phyloP scores from a whole-genome alignment of 2,329 filamentous ascomycete genomes.

The Ascochyta lentis region DNA sequence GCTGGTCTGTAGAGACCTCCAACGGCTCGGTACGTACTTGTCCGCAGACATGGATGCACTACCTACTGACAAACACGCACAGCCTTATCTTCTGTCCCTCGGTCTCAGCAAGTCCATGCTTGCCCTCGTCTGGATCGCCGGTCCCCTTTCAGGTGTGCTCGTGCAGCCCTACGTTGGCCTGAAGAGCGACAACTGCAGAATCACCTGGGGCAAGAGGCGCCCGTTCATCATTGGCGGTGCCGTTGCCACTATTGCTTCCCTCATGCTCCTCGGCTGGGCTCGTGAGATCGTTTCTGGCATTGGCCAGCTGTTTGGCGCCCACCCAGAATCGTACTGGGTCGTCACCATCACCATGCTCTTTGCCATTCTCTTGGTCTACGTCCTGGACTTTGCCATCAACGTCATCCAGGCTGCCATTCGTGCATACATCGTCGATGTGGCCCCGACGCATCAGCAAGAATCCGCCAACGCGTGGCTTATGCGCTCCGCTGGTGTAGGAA shows the following conservation, averaged over 20 bases:
- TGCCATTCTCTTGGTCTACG: conserved; percentile 85
- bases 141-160: conserved; percentile 60
- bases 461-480: conserved; percentile 94
- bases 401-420: conserved; percentile 91
- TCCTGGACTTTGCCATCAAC: conserved; percentile 94
- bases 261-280: conserved; percentile 59
- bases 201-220: conserved; percentile 57
- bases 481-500: conserved; percentile 83
- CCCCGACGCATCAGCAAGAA: conserved; percentile 91
- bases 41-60: neutral
- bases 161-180: conserved; percentile 63
- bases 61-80: conserved; percentile 5
- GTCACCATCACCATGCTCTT: conserved; percentile 73
- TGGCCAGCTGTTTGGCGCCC: conserved; percentile 73
- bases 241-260: conserved; percentile 56
- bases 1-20: conserved; percentile 94
- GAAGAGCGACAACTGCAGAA: conserved; percentile 59
- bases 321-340: conserved; percentile 68
- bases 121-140: conserved; percentile 63
- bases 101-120: conserved; percentile 60
- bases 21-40: conserved; percentile 73
- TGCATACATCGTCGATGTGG: conserved; percentile 92
- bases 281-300: conserved; percentile 67
- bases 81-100: conserved; percentile 61
- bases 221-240: conserved; percentile 61